These are phyloP conservation scores for Ostreobium quekettii DNA, from an alignment of 139 green algal species.

Conservation along the genomic window DNA sequence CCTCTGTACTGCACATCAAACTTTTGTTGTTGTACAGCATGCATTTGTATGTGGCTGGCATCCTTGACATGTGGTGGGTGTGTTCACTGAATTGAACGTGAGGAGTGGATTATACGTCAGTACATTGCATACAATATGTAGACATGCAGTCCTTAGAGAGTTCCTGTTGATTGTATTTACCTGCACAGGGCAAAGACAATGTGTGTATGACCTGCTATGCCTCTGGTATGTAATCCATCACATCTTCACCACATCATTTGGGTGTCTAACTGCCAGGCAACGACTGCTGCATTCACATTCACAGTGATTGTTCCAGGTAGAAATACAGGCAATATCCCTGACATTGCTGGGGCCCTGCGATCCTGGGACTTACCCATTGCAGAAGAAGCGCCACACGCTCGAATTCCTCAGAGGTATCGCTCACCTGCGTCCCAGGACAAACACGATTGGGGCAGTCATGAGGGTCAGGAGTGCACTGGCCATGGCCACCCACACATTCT, in stretches of 20 bases:
- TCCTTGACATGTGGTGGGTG: too few relatives aligned
- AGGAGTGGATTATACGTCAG: too few relatives aligned
- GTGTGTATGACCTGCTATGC: slow-evolving; percentile 14
- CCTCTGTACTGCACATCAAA: too few relatives aligned
- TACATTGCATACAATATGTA: neutral
- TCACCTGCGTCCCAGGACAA: slow-evolving; percentile 50
- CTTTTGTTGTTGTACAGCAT: too few relatives aligned
- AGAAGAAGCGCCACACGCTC: slow-evolving; percentile 46
- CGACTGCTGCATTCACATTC: neutral
- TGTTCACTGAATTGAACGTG: too few relatives aligned
- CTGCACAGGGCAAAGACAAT: neutral
- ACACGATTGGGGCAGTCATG: slow-evolving; percentile 59
- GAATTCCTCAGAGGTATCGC: slow-evolving; percentile 45
- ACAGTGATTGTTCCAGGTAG: slow-evolving; percentile 9
- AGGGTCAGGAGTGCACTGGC: slow-evolving; percentile 56
- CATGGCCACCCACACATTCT: slow-evolving; percentile 64
- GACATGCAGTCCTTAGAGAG: neutral
- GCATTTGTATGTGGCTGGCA: too few relatives aligned
- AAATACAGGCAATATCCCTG: slow-evolving; percentile 11
- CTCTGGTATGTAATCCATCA: neutral
- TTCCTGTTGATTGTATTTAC: neutral
- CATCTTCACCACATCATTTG: neutral
- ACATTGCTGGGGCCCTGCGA: slow-evolving; percentile 23
- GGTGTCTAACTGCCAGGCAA: neutral
- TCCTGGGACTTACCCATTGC: slow-evolving; percentile 33